Evolutionary conservation across 345 rosid species (phyloP), one percentile per base, ranked within the genome.

Genomic region (Melastoma malabathricum): DNA sequence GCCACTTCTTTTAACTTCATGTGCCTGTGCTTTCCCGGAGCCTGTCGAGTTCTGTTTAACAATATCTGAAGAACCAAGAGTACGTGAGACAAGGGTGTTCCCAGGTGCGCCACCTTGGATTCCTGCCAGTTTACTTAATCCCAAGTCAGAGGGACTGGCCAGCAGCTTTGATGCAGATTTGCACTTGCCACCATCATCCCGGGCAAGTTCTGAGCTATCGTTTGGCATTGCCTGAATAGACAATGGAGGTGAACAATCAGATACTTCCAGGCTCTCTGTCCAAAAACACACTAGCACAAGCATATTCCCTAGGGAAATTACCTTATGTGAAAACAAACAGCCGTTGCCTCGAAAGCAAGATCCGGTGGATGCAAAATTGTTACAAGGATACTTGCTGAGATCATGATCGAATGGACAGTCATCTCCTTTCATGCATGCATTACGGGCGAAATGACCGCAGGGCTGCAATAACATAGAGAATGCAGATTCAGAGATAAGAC

Each of bases 251-350:
- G 29, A 18, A 34, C 22, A 54, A 43, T 14, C 0, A 22, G 45
- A 44, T 44, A 29, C 38, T n/a, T 22, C 10, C n/a, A 44, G 49
- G 13, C 20, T 0, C 14, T 44, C 44, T 16, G 0, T 29, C 18
- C 23, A 10, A 43, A 31, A 19, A 25, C 34, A 43, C 58, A 55
- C 18, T 17, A 22, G 17, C 16, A 15, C 44, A 20, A 25, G 13
- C 20, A 15, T 23, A 27, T 46, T 54, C 13, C 22, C 8, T 44
- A 18, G 20, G 38, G 48, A 59, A 66, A 51, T 50, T 72, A 92
- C 96, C 93, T 79, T 74, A 71, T 92, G 98, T 13, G 89, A 92
- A 67, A 87, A 87, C 81, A 82, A 63, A 62, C 95, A 92, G 48
- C 31, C 59, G 59, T 75, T 67, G 29, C 95, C 93, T 68, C 96